These are phyloP conservation scores for Colletotrichum simmondsii DNA, from an alignment of 2,329 filamentous ascomycete species.

Conservation along the genomic window DNA sequence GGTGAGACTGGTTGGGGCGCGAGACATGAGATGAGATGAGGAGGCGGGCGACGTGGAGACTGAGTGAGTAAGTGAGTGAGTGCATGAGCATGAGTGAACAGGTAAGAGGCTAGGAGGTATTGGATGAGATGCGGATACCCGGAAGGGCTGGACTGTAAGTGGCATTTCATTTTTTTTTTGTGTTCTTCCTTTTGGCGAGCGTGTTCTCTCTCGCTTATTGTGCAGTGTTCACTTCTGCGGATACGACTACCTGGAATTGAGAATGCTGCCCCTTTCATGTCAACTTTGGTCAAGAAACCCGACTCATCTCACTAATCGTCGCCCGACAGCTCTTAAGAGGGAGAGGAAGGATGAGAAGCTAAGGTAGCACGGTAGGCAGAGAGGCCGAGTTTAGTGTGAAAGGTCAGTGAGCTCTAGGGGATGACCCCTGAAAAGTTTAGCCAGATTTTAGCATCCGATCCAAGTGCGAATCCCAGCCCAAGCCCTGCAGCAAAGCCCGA, in stretches of 20 bases:
- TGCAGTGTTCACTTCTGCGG: not conserved
- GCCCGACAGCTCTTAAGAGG: not conserved
- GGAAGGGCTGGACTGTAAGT: not conserved
- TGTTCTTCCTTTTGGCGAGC: not conserved
- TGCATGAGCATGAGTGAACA: slow-evolving; percentile 1
- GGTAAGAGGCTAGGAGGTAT: not conserved
- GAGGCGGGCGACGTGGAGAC: slow-evolving; percentile 1
- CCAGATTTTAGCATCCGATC: slow-evolving; percentile 21
- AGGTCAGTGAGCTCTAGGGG: slow-evolving; percentile 13
- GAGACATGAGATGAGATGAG: slow-evolving; percentile 27
- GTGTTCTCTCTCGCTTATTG: not conserved
- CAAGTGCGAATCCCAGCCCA: slow-evolving; percentile 14
- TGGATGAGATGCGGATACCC: not conserved
- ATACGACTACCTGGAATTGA: no score
- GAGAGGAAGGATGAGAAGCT: not conserved
- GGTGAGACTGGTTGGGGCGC: slow-evolving; percentile 1
- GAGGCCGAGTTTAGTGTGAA: not conserved
- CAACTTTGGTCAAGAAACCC: not conserved
- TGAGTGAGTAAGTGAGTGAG: not conserved
- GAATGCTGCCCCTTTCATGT: no score
- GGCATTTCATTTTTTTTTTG: not conserved
- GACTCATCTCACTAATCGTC: no score
- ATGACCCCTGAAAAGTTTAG: slow-evolving; percentile 27
- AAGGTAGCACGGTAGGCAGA: not conserved
- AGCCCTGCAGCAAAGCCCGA: slow-evolving; percentile 24